Evolutionary conservation across 495 filamentous ascomycete genomes (phyloP).

Genomic region (Hamigera avellanea): DNA sequence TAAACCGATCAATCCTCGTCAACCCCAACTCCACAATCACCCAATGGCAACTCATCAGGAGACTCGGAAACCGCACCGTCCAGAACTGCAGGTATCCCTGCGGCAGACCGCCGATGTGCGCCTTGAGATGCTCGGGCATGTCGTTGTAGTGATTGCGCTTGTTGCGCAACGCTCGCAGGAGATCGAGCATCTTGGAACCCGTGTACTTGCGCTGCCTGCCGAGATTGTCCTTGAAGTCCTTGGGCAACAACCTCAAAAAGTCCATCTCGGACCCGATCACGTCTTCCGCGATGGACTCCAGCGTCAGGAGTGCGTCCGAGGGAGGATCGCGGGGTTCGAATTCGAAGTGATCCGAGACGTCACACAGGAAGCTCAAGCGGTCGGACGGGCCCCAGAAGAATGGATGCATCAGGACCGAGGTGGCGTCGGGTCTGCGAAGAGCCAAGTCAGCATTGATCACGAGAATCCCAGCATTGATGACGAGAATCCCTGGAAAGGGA

Average conservation of each 20-base stretch:
- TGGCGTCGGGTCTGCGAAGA: slow-evolving; percentile 47
- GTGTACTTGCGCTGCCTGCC: slow-evolving; percentile 96
- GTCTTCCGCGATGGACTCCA: slow-evolving; percentile 45
- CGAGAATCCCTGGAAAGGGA: not conserved
- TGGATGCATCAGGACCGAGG: slow-evolving; percentile 74
- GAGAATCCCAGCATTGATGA: too few species aligned
- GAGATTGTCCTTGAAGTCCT: slow-evolving; percentile 70
- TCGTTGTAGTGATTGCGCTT: slow-evolving; percentile 94
- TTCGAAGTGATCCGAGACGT: slow-evolving; percentile 91
- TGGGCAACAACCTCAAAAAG: slow-evolving; percentile 67
- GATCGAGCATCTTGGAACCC: slow-evolving; percentile 67
- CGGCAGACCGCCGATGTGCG: slow-evolving; percentile 65
- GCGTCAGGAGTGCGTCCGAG: slow-evolving; percentile 47
- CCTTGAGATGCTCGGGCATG: slow-evolving; percentile 67
- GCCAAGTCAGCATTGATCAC: too few species aligned
- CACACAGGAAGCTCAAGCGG: slow-evolving; percentile 79
- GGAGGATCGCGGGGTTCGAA: slow-evolving; percentile 74
- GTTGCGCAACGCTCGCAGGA: slow-evolving; percentile 84
- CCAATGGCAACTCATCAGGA: slow-evolving; percentile 71
- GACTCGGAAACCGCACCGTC: slow-evolving; percentile 66
- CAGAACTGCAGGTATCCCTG: slow-evolving; percentile 84
- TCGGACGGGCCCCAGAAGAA: slow-evolving; percentile 93
- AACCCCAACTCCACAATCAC: slow-evolving; percentile 55
- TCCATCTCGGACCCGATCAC: slow-evolving; percentile 52
- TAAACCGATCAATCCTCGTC: slow-evolving; percentile 60